Evolutionary conservation across 2,329 filamentous ascomycete species (phyloP), one percentile per base, ranked within the genome.

Genomic region (Aspergillus unguis): DNA sequence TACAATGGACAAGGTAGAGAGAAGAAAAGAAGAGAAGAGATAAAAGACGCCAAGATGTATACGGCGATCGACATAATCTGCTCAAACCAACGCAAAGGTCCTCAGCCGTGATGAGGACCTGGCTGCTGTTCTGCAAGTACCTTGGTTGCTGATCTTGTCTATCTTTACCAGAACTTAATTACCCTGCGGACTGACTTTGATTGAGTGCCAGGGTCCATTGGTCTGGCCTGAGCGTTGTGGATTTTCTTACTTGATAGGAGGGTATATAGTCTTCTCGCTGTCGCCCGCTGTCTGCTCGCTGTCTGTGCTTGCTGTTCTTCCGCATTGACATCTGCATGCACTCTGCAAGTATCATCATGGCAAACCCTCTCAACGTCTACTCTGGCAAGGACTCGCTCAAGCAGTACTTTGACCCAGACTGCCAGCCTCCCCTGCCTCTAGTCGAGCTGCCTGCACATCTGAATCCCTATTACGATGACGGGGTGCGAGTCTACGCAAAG

Each of bases 401-500:
- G 43, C 69, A 83, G 23, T 86, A 84, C 65, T 85, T 83, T 58
- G 71, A 85, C 56, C 83, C 83, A 0, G 80, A 85, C 49, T 71
- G 66, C 1, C 73, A 77, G 26, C 82, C 83, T 2, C 81, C 81
- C 0, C 62, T 85, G 6, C 84, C 84, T 1, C 72, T 86, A 1
- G 80, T 86, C 4, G 84, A 86, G 67, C 68, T 86, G 3, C 83
- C 83, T 0, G 72, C 74, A 11, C 69, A 67, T 8, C 70, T 86
- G 32, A 86, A 86, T 53, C 82, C 82, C 2, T 81, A 78, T 56
- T 72, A 77, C 23, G 57, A 75, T 27, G 77, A 85, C 77, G 80
- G 80, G 3, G 79, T 86, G 4, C 77, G 81, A 8, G 83, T 86
- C 48, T 85, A 84, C 57, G 83, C 83, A 35, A 85, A 86, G 69